Evolutionary conservation across 1,284 basidiomycete genomes (phyloP).

Genomic region (Moesziomyces parantarcticus): DNA sequence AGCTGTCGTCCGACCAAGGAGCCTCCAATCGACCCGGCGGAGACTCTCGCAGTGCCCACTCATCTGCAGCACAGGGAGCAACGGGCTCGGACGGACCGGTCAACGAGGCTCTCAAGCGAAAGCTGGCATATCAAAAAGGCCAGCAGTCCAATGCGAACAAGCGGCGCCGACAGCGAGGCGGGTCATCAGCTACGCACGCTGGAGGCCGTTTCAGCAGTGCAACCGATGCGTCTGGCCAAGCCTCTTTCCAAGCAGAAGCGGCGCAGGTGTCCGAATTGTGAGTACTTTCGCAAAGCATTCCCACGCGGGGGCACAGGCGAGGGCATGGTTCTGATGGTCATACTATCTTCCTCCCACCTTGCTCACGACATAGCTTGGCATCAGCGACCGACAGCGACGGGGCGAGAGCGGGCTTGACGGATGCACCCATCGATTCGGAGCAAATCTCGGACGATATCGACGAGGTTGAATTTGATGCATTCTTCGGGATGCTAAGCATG

Average conservation of each 20-base stretch:
- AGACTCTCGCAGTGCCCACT: neutral
- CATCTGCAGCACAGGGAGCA: neutral
- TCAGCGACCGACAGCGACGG: constrained; percentile 13
- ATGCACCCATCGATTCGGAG: constrained; percentile 11
- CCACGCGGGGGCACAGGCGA: neutral
- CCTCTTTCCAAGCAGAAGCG: constrained; percentile 70
- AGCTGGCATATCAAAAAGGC: constrained; percentile 30
- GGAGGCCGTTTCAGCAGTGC: constrained; percentile 19
- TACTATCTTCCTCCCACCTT: neutral
- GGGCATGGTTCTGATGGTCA: neutral
- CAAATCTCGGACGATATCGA: constrained; percentile 33
- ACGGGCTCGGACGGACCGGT: constrained; percentile 8
- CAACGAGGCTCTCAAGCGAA: constrained; percentile 60
- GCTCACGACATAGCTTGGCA: constrained; percentile 13
- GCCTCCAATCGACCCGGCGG: constrained; percentile 9
- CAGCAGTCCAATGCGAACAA: constrained; percentile 66
- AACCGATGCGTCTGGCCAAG: constrained; percentile 19
- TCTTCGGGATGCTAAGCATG: constrained; percentile 83
- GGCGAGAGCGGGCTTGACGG: constrained; percentile 4
- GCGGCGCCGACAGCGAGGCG: constrained; percentile 68
- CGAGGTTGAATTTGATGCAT: constrained; percentile 71
- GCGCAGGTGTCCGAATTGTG: constrained; percentile 75
- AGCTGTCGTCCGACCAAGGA: constrained; percentile 59
- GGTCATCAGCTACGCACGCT: constrained; percentile 18
- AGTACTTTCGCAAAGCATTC: constrained; percentile 57